phyloP scores from a whole-genome alignment of 148 eudicot genomes.

The Cornus kousa region DNA sequence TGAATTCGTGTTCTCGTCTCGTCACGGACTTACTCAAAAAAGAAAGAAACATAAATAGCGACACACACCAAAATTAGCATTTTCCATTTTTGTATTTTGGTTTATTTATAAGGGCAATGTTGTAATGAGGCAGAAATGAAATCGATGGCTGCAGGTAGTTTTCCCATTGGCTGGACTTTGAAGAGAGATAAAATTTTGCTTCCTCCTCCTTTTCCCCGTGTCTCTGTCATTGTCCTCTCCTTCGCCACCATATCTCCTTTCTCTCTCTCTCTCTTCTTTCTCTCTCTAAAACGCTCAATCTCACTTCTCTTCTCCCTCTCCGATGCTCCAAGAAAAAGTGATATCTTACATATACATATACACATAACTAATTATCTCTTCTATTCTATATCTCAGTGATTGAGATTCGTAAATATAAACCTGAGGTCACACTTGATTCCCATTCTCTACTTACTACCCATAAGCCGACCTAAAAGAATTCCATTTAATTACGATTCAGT shows the following conservation, averaged over 20 bases:
- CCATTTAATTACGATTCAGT: not conserved
- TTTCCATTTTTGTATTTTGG: not conserved
- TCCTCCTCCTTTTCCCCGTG: not conserved
- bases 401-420: not conserved
- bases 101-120: not conserved
- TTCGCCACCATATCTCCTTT: not conserved
- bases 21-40: too few relatives aligned
- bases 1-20: too few relatives aligned
- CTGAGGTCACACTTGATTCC: not conserved
- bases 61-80: not conserved
- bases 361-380: too few relatives aligned
- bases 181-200: not conserved
- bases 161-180: not conserved
- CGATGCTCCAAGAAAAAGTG: too few relatives aligned
- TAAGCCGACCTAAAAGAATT: not conserved
- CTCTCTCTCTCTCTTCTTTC: not conserved
- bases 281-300: not conserved
- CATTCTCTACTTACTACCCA: not conserved
- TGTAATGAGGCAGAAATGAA: not conserved
- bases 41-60: not conserved
- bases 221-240: too few relatives aligned
- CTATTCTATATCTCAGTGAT: not conserved
- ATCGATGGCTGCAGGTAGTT: not conserved
- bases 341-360: too few relatives aligned
- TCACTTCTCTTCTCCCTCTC: not conserved